phyloP scores from a whole-genome alignment of 768 basidiomycete genomes.

The Trichaptum fuscoviolaceum region DNA sequence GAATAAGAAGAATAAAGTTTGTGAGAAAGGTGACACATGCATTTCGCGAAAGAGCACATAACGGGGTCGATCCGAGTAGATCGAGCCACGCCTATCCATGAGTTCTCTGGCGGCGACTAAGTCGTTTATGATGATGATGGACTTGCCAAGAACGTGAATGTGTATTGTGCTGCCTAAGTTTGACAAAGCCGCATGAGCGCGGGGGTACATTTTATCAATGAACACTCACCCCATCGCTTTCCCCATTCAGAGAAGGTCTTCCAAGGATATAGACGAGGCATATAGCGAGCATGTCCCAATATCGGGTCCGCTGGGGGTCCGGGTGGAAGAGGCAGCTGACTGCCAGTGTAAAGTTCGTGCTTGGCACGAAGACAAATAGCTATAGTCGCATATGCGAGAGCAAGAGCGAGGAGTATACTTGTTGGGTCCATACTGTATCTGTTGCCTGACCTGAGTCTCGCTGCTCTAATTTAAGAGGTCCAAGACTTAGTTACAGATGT shows the following conservation, averaged over 20 bases:
- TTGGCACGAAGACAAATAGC: background rate
- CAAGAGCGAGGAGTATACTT: no score
- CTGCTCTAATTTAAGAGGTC: no score
- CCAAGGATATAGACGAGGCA: slow-evolving; percentile 16
- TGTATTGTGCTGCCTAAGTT: slow-evolving; percentile 16
- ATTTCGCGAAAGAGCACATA: slow-evolving; percentile 17
- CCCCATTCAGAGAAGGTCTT: slow-evolving; percentile 20
- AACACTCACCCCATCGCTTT: slow-evolving; percentile 17
- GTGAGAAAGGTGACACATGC: background rate
- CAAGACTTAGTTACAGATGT: no score
- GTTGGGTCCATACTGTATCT: no score
- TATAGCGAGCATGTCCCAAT: slow-evolving; percentile 19
- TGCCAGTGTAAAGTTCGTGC: background rate
- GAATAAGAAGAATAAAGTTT: background rate
- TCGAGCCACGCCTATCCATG: slow-evolving; percentile 21
- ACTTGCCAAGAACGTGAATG: slow-evolving; percentile 15
- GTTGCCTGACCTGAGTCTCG: no score
- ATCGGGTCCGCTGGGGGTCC: slow-evolving; percentile 16
- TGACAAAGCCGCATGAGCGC: background rate
- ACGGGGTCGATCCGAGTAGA: slow-evolving; percentile 23
- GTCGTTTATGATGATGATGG: slow-evolving; percentile 23
- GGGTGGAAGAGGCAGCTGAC: slow-evolving; percentile 13
- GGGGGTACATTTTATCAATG: background rate
- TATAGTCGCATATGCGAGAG: background rate
- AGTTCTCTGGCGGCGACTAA: slow-evolving; percentile 21